Base-by-base conservation (phyloP, 805 yeast species). In the Metschnikowia aberdeeniae region DNA sequence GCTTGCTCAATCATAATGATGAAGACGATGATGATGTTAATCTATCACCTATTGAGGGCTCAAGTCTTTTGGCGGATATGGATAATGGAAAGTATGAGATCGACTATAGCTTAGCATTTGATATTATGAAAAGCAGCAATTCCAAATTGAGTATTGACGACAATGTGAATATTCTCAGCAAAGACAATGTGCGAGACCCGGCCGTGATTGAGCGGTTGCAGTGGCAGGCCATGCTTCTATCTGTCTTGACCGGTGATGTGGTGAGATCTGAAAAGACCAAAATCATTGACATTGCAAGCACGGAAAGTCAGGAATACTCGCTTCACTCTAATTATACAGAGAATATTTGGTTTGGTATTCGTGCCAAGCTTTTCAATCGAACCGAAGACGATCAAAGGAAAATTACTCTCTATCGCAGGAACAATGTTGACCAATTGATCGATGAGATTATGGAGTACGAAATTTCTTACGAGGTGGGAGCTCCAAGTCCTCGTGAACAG, bases 231-330 rank as follows among this genome's bases (percentile, higher is more conserved):
- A 89, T 93, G 96, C 73, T 93, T 40, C 77, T 86, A 9, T 77
- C 89, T 3, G 98, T 93, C 3, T 76, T 93, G 30, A 92, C 95
- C 3, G 98, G 99, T 54, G 98, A 93, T 63, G 96, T 93, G 43
- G 89, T 93, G 17, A 78, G 84, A 30, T 84, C 92, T 10, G 99
- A 93, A 59, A 93, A 92, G 65, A 83, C 87, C 4, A 83, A 83
- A 63, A 73, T 86, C 44, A 81, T 78, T 12, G 77, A 75, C 42
- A 81, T 76, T 31, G 61, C 64, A 22, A 64, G 58, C 50, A 66
- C 64, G 34, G 66, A 62, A 34, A 59, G 61, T 27, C 72, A 68
- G 50, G 84, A 80, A 52, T 62, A 74, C 43, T 68, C 77, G 51
- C 55, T 78, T 45, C 75, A 79, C 47, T 71, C 82, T 5, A 70